Conservation (phyloP, 2,329 filamentous ascomycete genomes). For the Leptographium galeiforme region DNA sequence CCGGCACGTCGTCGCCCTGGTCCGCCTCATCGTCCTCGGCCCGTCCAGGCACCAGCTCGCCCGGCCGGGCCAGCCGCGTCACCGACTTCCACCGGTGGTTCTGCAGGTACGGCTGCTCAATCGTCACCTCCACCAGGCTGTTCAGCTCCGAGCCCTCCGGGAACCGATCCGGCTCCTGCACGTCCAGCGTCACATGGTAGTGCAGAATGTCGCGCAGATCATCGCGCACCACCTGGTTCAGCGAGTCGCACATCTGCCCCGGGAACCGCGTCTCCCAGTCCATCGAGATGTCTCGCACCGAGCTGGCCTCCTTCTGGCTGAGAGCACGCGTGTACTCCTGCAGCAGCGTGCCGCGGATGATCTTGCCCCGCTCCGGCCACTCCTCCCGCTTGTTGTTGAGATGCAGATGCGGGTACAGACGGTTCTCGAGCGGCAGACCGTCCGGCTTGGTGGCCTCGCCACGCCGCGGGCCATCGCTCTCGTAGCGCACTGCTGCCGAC, state of each 20-base stretch:
- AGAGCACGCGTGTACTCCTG: conserved; percentile 45
- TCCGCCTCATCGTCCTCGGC: not conserved
- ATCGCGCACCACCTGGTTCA: conserved; percentile 33
- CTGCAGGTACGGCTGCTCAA: conserved; percentile 39
- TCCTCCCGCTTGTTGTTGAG: conserved; percentile 38
- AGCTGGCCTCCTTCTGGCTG: conserved; percentile 41
- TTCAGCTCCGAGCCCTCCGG: conserved; percentile 46
- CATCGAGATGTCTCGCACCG: conserved; percentile 36
- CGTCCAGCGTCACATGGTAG: conserved; percentile 46
- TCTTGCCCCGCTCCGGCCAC: conserved; percentile 29
- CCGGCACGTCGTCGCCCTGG: conserved; percentile 11
- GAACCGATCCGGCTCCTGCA: conserved; percentile 43
- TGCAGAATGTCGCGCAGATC: conserved; percentile 44
- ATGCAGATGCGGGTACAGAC: conserved; percentile 42
- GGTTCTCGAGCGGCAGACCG: conserved; percentile 27
- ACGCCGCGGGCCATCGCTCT: conserved; percentile 26
- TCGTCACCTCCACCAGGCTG: conserved; percentile 44
- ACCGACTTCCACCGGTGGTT: conserved; percentile 47
- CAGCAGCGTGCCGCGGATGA: conserved; percentile 35
- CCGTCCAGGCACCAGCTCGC: conserved; percentile 28
- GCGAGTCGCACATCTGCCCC: conserved; percentile 33
- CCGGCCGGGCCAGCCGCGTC: conserved; percentile 43
- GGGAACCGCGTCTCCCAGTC: conserved; percentile 48
- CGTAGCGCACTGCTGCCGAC: conserved; percentile 36
- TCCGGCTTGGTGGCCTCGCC: conserved; percentile 24